Base-by-base conservation (phyloP, 2,329 filamentous ascomycete species). In the Aaosphaeria arxii region DNA sequence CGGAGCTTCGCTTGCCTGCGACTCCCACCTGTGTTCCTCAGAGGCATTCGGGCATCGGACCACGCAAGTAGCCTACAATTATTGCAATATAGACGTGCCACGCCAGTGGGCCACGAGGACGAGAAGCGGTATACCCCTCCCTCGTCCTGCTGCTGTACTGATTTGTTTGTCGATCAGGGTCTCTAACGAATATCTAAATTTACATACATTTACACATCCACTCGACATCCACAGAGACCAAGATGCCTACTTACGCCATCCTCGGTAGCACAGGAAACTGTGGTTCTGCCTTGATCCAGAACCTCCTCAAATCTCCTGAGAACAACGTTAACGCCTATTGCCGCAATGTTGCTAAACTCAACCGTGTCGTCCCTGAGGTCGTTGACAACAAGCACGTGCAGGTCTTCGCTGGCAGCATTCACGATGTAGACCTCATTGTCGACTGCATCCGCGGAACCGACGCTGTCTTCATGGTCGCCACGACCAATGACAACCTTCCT, bases 401-500 rank as follows among this genome's bases (percentile, higher is more conserved):
- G 1, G 59, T 78, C 31, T 78, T 73, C 52, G 67, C 71, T 47
- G 75, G 75, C 39, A 66, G 51, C 51, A 67, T 78, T 35, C 11
- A 66, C 40, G 72, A 80, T 50, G 54, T 63, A 11, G 52, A 66
- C 0, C 59, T 76, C 1, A 47, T 80, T 3, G 49, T 54, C 3
- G 28, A 55, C 1, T 77, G 73, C 53, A 47, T 79, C 4, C 55
- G 58, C 5, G 67, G 55, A 45, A 54, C 54, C 42, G 51, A 52
- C 3, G 73, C 71, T 24, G 63, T 75, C 11, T 78, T 79, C 54
- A 56, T 73, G 7, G 64, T 75, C 1, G 56, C 52, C 2, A 48
- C 52, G 11, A 72, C 63, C 30, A 75, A 74, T 49, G 71, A 75
- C 60, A 76, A 78, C 58, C 52, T 74, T 1, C 77, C 77, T 0